phyloP scores from a whole-genome alignment of 2,329 filamentous ascomycete species.

The Fusarium caatingaense region DNA sequence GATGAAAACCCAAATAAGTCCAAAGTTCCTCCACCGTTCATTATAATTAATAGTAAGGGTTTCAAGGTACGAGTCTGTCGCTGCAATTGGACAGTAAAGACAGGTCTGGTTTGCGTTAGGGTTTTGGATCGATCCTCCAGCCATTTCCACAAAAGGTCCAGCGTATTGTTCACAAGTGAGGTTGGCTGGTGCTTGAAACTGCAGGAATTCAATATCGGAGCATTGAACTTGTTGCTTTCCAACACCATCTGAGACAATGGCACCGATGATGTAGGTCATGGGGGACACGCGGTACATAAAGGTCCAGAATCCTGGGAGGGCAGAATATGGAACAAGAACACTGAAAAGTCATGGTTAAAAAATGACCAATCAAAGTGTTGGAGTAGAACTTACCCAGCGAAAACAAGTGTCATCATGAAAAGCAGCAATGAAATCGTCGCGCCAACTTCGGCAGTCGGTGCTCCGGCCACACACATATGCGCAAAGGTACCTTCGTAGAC shows the following conservation, averaged over 20 bases:
- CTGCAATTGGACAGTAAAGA: slow-evolving; percentile 55
- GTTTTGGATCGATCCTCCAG: slow-evolving; percentile 62
- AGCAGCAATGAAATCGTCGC: slow-evolving; percentile 55
- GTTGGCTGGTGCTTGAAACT: slow-evolving; percentile 69
- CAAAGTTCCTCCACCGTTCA: slow-evolving; percentile 67
- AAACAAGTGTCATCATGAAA: slow-evolving; percentile 39
- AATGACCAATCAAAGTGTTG: slow-evolving; percentile 69
- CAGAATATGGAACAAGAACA: slow-evolving; percentile 68
- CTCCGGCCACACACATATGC: slow-evolving; percentile 70
- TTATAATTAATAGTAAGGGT: slow-evolving; percentile 57
- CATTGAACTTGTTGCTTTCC: slow-evolving; percentile 54
- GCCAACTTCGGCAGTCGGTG: slow-evolving; percentile 59
- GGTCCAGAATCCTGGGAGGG: slow-evolving; percentile 74
- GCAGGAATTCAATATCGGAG: slow-evolving; percentile 64
- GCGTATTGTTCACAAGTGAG: slow-evolving; percentile 65
- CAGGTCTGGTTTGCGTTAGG: slow-evolving; percentile 49
- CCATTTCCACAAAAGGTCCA: slow-evolving; percentile 52
- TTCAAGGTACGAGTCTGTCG: slow-evolving; percentile 50
- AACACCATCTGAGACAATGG: slow-evolving; percentile 60
- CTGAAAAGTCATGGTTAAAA: slow-evolving; percentile 65
- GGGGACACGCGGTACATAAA: slow-evolving; percentile 76
- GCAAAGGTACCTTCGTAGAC: slow-evolving; percentile 74
- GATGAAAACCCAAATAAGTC: slow-evolving; percentile 64
- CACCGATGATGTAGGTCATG: slow-evolving; percentile 73
- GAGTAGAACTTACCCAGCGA: slow-evolving; percentile 33